These are phyloP conservation scores for Thalia dealbata DNA, from an alignment of 176 grass and related monocot genomes.

Conservation along the genomic window DNA sequence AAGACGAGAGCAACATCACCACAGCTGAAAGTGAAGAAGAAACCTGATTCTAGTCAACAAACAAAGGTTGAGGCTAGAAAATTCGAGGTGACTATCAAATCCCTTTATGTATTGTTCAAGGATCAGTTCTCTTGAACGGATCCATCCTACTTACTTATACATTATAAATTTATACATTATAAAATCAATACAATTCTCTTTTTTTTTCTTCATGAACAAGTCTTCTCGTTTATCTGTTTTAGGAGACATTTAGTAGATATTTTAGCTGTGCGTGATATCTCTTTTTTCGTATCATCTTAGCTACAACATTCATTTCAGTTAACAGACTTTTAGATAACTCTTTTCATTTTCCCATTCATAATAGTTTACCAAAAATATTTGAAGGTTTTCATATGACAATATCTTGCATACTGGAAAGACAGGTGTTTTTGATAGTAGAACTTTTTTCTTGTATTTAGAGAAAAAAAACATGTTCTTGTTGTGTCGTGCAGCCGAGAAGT, in stretches of 20 bases:
- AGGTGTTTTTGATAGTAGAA: too few species aligned
- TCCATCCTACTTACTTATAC: not conserved
- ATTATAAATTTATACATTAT: not conserved
- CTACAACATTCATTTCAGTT: too few species aligned
- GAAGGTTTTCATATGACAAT: not conserved
- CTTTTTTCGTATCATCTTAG: too few species aligned
- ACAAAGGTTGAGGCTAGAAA: constrained; percentile 24
- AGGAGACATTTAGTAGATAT: not conserved
- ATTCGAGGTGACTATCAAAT: constrained; percentile 35
- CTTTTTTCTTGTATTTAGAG: too few species aligned
- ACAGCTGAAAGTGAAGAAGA: constrained; percentile 16
- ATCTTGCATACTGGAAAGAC: not conserved
- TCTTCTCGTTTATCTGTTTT: too few species aligned
- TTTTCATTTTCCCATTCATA: too few species aligned
- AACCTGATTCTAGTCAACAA: constrained; percentile 37
- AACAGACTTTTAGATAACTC: too few species aligned
- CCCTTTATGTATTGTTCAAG: not conserved
- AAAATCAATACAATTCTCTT: not conserved
- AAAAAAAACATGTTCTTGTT: not conserved
- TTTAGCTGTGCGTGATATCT: not conserved
- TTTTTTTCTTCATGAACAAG: too few species aligned
- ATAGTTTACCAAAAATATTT: not conserved
- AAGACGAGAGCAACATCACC: constrained; percentile 41
- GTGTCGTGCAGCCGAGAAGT: constrained; percentile 32
- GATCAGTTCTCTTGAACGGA: not conserved